A percentile compares a stretch with the other conserved stretches of the same genome.
These are phyloP conservation scores for Aspergillus heteromorphus DNA, from an alignment of 495 filamentous ascomycete species.

Conservation along the genomic window DNA sequence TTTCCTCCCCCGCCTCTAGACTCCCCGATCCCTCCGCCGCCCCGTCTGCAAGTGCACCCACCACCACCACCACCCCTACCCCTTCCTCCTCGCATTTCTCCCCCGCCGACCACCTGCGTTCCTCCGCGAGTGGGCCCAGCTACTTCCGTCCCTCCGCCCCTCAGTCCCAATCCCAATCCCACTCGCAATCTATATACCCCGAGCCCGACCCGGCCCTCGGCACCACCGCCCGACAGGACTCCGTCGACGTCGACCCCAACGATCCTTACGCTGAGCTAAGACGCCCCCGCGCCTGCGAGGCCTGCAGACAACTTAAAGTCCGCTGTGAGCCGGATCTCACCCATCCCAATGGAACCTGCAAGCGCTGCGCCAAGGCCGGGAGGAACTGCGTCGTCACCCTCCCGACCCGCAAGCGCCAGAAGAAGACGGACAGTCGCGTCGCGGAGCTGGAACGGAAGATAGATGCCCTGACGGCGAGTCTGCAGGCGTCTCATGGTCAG, in stretches of 20 bases:
- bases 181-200: not conserved
- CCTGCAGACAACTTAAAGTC: conserved; percentile 85
- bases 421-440: conserved; percentile 88
- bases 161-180: conserved; percentile 1
- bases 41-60: conserved; percentile 14
- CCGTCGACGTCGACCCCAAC: conserved; percentile 17
- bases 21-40: conserved; percentile 1
- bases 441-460: conserved; percentile 94
- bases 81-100: conserved; percentile 24
- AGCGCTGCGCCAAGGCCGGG: conserved; percentile 78
- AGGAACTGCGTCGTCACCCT: conserved; percentile 75
- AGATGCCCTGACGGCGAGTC: conserved; percentile 73
- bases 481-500: conserved; percentile 48
- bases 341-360: conserved; percentile 63
- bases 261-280: conserved; percentile 55
- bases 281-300: conserved; percentile 85
- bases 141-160: conserved; percentile 1
- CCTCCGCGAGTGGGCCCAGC: conserved; percentile 2
- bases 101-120: conserved; percentile 2
- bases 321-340: conserved; percentile 68
- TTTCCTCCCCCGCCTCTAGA: conserved; percentile 10
- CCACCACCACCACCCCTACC: conserved; percentile 31
- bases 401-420: conserved; percentile 81
- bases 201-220: not conserved
- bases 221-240: conserved; percentile 4